Evolutionary conservation across 176 grass and related monocot genomes (phyloP).

Genomic region (Oryza meridionalis): DNA sequence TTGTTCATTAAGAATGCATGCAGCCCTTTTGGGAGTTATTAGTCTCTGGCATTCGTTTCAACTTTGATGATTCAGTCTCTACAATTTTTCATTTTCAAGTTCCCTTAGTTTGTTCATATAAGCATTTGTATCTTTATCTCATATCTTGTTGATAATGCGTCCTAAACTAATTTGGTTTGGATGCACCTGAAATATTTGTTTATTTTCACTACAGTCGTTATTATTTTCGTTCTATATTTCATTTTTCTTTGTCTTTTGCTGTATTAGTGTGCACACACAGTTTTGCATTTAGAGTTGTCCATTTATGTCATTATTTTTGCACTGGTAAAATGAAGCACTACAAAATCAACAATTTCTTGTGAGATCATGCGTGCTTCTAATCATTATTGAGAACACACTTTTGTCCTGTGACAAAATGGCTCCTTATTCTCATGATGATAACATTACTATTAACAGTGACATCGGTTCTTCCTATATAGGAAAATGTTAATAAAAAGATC

Average conservation of each 20-base stretch:
- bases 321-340: neutral
- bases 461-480: neutral
- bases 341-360: neutral
- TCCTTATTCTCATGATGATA: neutral
- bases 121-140: neutral
- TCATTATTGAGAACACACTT: neutral
- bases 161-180: neutral
- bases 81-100: neutral
- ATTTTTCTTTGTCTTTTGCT: neutral
- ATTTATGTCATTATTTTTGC: neutral
- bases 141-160: neutral
- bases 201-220: neutral
- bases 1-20: neutral
- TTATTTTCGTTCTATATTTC: slow-evolving; percentile 6
- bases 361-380: neutral
- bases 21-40: neutral
- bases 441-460: neutral
- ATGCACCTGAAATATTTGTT: slow-evolving; percentile 4
- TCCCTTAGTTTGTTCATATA: neutral
- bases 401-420: neutral
- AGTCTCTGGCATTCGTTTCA: neutral
- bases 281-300: neutral
- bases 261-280: neutral
- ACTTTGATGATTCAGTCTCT: neutral
- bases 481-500: neutral